Base-by-base conservation (phyloP, 192 early-diverging fungal species). In the Coemansia sp. region DNA sequence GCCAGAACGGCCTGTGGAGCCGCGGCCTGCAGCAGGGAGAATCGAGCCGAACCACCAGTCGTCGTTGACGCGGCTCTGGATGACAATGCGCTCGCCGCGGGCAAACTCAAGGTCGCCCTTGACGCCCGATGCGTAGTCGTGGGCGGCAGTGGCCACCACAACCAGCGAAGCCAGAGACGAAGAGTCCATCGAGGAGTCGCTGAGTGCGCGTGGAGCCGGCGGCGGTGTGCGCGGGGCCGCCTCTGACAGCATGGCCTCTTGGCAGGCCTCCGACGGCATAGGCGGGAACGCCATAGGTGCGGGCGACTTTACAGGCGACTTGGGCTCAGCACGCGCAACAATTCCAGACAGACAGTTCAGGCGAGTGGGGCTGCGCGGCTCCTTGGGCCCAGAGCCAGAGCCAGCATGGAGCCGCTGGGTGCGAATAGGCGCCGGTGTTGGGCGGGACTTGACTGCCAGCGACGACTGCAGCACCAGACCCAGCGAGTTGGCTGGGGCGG, bases 21-120 rank as follows among this genome's bases (percentile, higher is more conserved):
- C 68, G 47, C 76, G 64, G 10, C 70, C 77, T 15, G 68, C 58
- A 11, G 56, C 71, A 26, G 78, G 68, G 28, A 81, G 64, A 20
- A 81, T 73, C 26, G 71, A 74, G 31, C 78, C 78, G 37, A 74
- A 74, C 78, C 78, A 81, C 78, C 78, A 81, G 66, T 81, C 78
- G 62, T 81, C 78, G 55, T 81, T 81, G 78, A 81, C 68, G 25
- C 68, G 66, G 68, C 72, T 74, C 61, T 74, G 71, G 49, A 81
- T 66, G 54, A 74, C 69, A 21, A 81, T 81, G 62, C 78, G 78
- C 61, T 81, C 78, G 59, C 72, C 78, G 28, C 44, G 48, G 31
- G 65, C 31, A 44, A 81, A 81, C 65, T 74, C 72, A 31, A 81
- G 60, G 44, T 81, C 78, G 53, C 78, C 78, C 59, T 74, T 81